Percentiles rank a stretch among this genome's conserved stretches.
phyloP scores from a whole-genome alignment of 805 yeast genomes.

The Sungouiella blattae region DNA sequence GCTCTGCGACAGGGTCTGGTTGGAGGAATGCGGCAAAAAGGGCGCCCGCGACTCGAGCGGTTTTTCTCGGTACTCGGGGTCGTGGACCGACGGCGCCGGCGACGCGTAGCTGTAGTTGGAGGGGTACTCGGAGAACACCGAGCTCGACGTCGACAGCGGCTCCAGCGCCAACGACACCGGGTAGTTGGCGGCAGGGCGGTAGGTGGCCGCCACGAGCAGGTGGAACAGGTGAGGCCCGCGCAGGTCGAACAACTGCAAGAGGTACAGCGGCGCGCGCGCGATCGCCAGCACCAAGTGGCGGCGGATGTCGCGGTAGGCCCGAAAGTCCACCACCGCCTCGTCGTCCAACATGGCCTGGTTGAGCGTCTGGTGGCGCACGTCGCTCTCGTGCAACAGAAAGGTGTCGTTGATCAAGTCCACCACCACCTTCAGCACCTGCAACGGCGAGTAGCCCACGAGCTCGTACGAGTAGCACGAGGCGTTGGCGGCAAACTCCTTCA shows the following conservation, averaged over 20 bases:
- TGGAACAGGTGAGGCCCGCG: slow-evolving; percentile 13
- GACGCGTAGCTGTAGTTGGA: slow-evolving; percentile 4
- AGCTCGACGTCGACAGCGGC: background rate
- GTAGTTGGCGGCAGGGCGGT: background rate
- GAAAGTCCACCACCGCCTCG: slow-evolving; percentile 4
- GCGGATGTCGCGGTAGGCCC: slow-evolving; percentile 7
- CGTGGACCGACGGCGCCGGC: background rate
- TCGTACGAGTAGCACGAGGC: slow-evolving; percentile 46
- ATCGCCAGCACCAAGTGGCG: slow-evolving; percentile 8
- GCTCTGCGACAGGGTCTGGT: too few species aligned
- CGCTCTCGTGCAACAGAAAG: slow-evolving; percentile 19
- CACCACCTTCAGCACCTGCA: slow-evolving; percentile 25
- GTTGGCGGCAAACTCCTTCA: slow-evolving; percentile 50
- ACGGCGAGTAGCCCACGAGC: slow-evolving; percentile 18
- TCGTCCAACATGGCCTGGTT: slow-evolving; percentile 10
- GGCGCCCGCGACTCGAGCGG: background rate
- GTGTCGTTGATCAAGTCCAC: slow-evolving; percentile 31
- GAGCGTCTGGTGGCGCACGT: slow-evolving; percentile 22
- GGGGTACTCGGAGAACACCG: slow-evolving; percentile 6
- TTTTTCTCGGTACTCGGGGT: too few species aligned
- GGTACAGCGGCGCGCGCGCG: slow-evolving; percentile 10
- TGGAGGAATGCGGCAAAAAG: too few species aligned
- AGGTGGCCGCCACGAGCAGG: slow-evolving; percentile 1
- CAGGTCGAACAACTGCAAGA: slow-evolving; percentile 10
- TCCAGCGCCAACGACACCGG: background rate